A percentile compares a stretch with the other conserved stretches of the same genome.
Conservation (phyloP, 768 basidiomycete species). For the Neoboletus subvelutipes region DNA sequence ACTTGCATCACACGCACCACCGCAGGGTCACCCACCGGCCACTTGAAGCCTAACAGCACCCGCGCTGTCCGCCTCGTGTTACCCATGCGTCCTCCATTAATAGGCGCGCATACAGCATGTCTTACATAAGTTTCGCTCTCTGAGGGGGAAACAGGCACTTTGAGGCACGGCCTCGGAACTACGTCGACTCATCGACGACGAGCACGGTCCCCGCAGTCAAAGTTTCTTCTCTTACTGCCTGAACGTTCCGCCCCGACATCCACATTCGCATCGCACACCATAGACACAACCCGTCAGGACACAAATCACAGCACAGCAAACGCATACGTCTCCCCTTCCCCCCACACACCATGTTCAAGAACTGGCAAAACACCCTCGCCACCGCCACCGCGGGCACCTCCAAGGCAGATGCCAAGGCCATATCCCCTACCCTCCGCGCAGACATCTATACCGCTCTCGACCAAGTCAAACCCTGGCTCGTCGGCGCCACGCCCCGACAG, state of each 20-base stretch:
- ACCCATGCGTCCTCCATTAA: constrained; percentile 9
- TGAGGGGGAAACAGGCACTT: background rate
- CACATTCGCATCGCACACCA: background rate
- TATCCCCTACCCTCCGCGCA: constrained; percentile 48
- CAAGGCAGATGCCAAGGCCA: constrained; percentile 34
- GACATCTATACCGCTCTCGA: constrained; percentile 53
- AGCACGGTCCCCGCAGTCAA: background rate
- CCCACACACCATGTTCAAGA: constrained; percentile 44
- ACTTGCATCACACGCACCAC: background rate
- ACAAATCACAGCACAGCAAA: background rate
- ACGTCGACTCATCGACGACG: background rate
- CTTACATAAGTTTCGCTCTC: constrained; percentile 17
- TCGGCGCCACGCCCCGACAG: constrained; percentile 40
- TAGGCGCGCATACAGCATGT: constrained; percentile 7
- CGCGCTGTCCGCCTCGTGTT: constrained; percentile 23
- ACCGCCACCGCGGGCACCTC: constrained; percentile 22
- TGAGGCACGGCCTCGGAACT: background rate
- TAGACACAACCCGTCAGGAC: background rate
- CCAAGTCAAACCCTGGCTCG: constrained; percentile 46
- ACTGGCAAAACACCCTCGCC: constrained; percentile 42
- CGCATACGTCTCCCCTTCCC: background rate
- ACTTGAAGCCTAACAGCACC: background rate
- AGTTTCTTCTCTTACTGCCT: background rate
- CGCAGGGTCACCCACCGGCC: background rate
- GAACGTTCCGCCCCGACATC: background rate